Evolutionary conservation across 75 land plant species (phyloP), one percentile per base, ranked within the genome.

Genomic region (Picea sitchensis): DNA sequence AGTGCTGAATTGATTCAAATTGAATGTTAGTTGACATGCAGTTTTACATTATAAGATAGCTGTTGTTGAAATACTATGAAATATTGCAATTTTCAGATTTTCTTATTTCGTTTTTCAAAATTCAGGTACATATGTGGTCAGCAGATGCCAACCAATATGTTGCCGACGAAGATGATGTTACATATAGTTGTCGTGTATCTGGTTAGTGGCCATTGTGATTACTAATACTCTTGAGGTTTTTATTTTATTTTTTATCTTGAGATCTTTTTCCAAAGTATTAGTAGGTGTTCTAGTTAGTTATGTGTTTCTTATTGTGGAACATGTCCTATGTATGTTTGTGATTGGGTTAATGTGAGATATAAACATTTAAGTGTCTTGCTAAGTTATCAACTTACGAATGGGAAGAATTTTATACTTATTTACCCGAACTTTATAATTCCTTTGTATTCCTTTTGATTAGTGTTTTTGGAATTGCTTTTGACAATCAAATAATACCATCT

Each of bases 91-190:
- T 13, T 71, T 71, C 8, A 38, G 18, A 1, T 5, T 71, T 44
- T n/a, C 51, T 71, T 71, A 71, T 7, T 69, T 51, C 8, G 6
- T 71, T 38, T 41, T 71, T 74, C 59, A 4, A 26, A 57, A 1
- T 84, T 31, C 76, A 95, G 98, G 90, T 85, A 21, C 86, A 91
- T 82, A 78, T 81, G 11, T 98, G 99, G 99, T 90, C 87, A 20
- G 31, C 86, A 58, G 99, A 98, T 90, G 90, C 94, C 67, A 98
- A 93, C 77, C 96, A 93, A 77, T 98, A 88, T 83, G 90, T 93
- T 83, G 90, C 98, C 64, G 99, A 98, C 84, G 99, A 98, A 85
- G 98, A 98, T 83, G 93, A 94, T 74, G 83, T 79, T n/a, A 86
- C 89, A 67, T 98, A 88, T 73, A 98, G 96, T 84, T 98, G 98